Conservation (phyloP, 148 eudicot species). For the Cornus kousa region DNA sequence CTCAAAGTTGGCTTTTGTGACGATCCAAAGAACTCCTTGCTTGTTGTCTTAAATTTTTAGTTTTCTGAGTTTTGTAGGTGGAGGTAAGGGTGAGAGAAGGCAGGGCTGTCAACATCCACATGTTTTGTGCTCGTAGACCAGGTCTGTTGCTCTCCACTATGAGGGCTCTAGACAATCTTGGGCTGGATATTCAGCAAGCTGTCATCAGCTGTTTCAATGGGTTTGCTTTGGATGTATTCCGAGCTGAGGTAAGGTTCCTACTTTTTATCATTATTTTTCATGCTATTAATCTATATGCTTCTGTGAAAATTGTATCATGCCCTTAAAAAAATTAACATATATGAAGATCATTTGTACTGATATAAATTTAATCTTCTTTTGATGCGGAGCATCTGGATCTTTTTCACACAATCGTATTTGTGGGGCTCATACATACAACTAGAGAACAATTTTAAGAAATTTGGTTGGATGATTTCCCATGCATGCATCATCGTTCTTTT, state of each 20-base stretch:
- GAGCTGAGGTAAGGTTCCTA: conserved; percentile 53
- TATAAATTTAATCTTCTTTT: neutral
- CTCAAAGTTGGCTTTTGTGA: neutral
- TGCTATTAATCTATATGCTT: neutral
- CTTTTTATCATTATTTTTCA: neutral
- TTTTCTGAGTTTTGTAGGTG: conserved; percentile 28
- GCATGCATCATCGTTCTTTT: neutral
- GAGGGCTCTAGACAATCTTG: conserved; percentile 65
- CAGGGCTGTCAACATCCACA: conserved; percentile 74
- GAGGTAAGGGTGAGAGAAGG: conserved; percentile 70
- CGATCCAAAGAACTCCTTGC: neutral
- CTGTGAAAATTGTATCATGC: neutral
- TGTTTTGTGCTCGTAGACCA: conserved; percentile 76
- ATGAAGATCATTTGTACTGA: neutral
- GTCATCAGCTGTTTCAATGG: conserved; percentile 82
- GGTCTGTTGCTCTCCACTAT: conserved; percentile 65
- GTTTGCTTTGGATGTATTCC: conserved; percentile 69
- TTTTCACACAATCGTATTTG: neutral
- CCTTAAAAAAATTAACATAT: neutral
- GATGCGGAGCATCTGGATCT: neutral
- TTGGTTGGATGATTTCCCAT: neutral
- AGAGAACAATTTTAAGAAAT: neutral
- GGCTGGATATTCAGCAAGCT: conserved; percentile 74
- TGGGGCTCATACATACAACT: neutral
- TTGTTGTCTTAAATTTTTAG: neutral